Evolutionary conservation across 2,329 filamentous ascomycete genomes (phyloP).

Genomic region (Phaeosphaeria sp.): DNA sequence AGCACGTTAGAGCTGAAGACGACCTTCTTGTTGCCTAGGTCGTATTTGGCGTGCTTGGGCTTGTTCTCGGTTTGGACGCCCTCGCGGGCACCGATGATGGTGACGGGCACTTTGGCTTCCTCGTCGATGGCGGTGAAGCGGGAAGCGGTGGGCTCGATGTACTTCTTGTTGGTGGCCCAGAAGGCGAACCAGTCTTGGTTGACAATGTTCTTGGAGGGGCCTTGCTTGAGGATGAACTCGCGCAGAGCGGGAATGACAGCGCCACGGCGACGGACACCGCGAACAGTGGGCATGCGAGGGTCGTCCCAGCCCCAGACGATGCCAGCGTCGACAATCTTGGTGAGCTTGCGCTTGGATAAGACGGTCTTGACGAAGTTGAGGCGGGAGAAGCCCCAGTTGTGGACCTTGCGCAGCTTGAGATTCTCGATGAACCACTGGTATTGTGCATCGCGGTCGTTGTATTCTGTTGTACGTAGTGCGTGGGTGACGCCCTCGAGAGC

Average conservation of each 20-base stretch:
- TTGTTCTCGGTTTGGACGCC: slow-evolving; percentile 71
- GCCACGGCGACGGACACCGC: slow-evolving; percentile 78
- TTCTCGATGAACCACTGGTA: slow-evolving; percentile 86
- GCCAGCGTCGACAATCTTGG: slow-evolving; percentile 79
- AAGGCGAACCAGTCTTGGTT: slow-evolving; percentile 80
- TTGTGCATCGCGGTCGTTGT: slow-evolving; percentile 84
- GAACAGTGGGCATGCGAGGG: slow-evolving; percentile 83
- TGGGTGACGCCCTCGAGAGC: slow-evolving; percentile 83
- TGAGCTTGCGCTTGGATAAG: slow-evolving; percentile 85
- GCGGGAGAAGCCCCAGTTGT: slow-evolving; percentile 85
- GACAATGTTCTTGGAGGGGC: slow-evolving; percentile 82
- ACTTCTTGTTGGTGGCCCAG: slow-evolving; percentile 62
- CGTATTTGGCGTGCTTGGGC: slow-evolving; percentile 90
- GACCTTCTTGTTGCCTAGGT: slow-evolving; percentile 85
- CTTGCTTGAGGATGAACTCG: slow-evolving; percentile 85
- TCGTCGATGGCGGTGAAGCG: slow-evolving; percentile 66
- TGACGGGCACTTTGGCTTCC: slow-evolving; percentile 74
- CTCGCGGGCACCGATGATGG: slow-evolving; percentile 67
- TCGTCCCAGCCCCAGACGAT: slow-evolving; percentile 87
- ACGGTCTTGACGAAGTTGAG: slow-evolving; percentile 86
- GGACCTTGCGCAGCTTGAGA: slow-evolving; percentile 74
- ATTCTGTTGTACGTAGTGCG: slow-evolving; percentile 83
- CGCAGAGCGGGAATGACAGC: slow-evolving; percentile 80
- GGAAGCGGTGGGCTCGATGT: slow-evolving; percentile 57
- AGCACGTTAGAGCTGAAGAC: slow-evolving; percentile 76